Evolutionary conservation across 768 basidiomycete genomes (phyloP), one percentile per base, ranked within the genome.

Genomic region (Roridomyces roridus): DNA sequence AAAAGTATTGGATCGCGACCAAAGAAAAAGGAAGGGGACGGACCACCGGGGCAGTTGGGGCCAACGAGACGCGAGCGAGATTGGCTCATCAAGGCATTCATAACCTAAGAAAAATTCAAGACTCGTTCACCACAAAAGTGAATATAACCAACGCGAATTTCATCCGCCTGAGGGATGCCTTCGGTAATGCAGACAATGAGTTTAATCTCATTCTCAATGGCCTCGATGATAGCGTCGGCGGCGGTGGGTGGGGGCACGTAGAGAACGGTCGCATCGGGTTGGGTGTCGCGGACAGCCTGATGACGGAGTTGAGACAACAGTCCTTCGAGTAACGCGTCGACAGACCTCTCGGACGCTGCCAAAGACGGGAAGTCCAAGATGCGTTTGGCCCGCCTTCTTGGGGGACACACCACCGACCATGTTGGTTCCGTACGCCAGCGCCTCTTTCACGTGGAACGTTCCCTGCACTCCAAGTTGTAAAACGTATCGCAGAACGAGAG

Each of bases 151-250:
- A 92, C 93, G 72, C 84, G 85, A 72, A 99, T 94, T 79, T 99
- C 96, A 71, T 99, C 97, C 9, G 88, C 82, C 71, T 99, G 97
- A 15, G 97, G 97, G 65, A 99, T 99, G 37, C 97, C 97, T 75
- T 99, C 97, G 12, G 97, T 99, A 66, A 99, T 92, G 71, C 95
- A 96, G 43, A 99, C 97, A 78, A 99, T 99, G 57, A 99, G 78
- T 17, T 89, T 87, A 79, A 99, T 96, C 75, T 99, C 97, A 65
- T 92, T 93, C 74, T 98, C 97, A 67, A 99, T 98, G 31, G 97
- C 97, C 74, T 99, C 97, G 51, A 99, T 88, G 72, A 99, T 98
- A 37, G 97, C 97, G 63, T 96, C 96, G 25, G 94, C 97, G 18
- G 96, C 96, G 46, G 83, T 82, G 5, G 96, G 93, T n/a, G 97